phyloP scores from a whole-genome alignment of 495 filamentous ascomycete genomes.

The Umbilicaria muhlenbergii region DNA sequence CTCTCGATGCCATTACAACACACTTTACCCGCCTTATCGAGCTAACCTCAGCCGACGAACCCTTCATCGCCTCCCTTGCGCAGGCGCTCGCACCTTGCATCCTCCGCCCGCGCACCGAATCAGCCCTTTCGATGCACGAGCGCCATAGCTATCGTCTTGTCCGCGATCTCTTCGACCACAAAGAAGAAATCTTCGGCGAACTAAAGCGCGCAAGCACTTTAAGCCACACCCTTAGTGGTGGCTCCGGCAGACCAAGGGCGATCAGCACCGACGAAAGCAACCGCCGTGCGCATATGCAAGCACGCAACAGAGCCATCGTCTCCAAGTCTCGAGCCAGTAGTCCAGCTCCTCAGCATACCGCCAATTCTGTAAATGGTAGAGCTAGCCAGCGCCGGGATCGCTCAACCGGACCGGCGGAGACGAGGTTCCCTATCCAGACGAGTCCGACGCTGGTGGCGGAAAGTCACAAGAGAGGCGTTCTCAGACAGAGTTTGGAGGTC shows the following conservation, averaged over 20 bases:
- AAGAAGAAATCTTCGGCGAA: conserved; percentile 88
- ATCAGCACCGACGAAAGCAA: conserved; percentile 95
- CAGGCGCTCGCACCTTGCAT: conserved; percentile 72
- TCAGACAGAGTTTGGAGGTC: conserved; percentile 46
- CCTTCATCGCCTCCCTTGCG: conserved; percentile 63
- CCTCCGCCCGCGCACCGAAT: conserved; percentile 72
- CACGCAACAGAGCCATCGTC: conserved; percentile 69
- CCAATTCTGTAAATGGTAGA: conserved; percentile 20
- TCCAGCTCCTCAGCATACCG: conserved; percentile 45
- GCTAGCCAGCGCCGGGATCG: conserved; percentile 54
- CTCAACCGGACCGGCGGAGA: conserved; percentile 57
- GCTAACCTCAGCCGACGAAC: conserved; percentile 86
- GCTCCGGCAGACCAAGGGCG: conserved; percentile 50
- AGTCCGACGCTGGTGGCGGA: conserved; percentile 43
- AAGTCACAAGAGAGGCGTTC: conserved; percentile 21
- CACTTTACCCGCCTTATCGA: conserved; percentile 97
- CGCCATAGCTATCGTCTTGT: conserved; percentile 84
- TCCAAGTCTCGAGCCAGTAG: conserved; percentile 58
- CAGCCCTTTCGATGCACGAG: conserved; percentile 85
- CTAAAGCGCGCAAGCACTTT: conserved; percentile 78
- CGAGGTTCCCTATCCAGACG: conserved; percentile 67
- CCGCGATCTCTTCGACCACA: conserved; percentile 84
- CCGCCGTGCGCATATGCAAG: conserved; percentile 84
- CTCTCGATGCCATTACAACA: conserved; percentile 92
- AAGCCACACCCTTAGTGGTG: conserved; percentile 36